Percentiles rank a stretch among this genome's conserved stretches.
phyloP scores from a whole-genome alignment of 352 stramenopile genomes.

The Achlya hypogyna region DNA sequence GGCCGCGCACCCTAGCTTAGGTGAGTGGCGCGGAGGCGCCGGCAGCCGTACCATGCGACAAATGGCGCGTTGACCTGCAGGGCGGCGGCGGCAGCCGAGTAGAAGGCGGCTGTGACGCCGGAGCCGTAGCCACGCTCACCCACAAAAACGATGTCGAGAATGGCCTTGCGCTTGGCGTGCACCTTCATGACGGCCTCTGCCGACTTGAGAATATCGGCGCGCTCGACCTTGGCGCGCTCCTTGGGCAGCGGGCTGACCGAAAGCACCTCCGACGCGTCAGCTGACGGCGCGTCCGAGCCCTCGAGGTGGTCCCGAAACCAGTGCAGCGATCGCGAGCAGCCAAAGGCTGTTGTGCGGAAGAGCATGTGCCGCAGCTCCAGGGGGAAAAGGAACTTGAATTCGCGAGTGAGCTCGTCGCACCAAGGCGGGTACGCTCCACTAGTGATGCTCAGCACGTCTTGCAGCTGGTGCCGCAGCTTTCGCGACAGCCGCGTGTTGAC shows the following conservation, averaged over 20 bases:
- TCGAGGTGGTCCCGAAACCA: conserved; percentile 51
- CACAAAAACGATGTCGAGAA: conserved; percentile 78
- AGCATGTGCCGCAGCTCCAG: conserved; percentile 56
- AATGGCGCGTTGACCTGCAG: conserved; percentile 30
- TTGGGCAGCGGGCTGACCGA: conserved; percentile 76
- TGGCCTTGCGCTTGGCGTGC: conserved; percentile 71
- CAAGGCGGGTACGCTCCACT: conserved; percentile 74
- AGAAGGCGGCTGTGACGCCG: conserved; percentile 76
- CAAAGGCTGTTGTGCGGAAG: conserved; percentile 71
- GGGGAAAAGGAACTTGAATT: conserved; percentile 79
- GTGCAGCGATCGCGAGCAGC: conserved; percentile 65
- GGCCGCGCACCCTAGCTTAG: not conserved
- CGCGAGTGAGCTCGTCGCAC: conserved; percentile 60
- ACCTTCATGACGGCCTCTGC: conserved; percentile 79
- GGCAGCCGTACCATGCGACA: not conserved
- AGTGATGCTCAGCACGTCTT: conserved; percentile 75
- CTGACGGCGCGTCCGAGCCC: conserved; percentile 34
- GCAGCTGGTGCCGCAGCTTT: conserved; percentile 68
- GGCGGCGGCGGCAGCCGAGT: conserved; percentile 62
- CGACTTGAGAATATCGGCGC: conserved; percentile 60
- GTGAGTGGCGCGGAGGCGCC: not conserved
- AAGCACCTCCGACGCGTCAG: conserved; percentile 70
- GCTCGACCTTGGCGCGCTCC: conserved; percentile 76
- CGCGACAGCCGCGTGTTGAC: conserved; percentile 62
- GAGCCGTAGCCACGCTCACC: conserved; percentile 80